phyloP scores from a whole-genome alignment of 108 stramenopile genomes.

The Hondaea fermentalgiana region DNA sequence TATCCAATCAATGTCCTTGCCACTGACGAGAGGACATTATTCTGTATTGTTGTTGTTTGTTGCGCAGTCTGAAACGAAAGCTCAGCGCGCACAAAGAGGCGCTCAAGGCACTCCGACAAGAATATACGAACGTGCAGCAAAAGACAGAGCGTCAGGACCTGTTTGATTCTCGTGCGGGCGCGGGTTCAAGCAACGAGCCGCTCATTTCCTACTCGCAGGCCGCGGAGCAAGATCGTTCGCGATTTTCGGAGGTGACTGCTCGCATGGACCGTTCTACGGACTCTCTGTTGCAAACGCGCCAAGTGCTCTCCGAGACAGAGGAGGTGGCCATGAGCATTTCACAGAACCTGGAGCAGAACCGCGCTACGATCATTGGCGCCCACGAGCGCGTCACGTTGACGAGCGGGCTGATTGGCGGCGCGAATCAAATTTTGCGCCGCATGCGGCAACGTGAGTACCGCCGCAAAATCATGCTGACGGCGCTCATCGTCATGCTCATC shows the following conservation, averaged over 20 bases:
- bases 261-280: neutral
- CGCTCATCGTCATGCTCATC: neutral
- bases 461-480: neutral
- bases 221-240: neutral
- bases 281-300: neutral
- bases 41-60: neutral
- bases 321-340: slow-evolving; percentile 12
- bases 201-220: neutral
- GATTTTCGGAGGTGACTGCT: neutral
- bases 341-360: neutral
- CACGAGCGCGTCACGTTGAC: slow-evolving; percentile 2
- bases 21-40: neutral
- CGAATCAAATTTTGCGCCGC: neutral
- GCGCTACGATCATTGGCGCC: neutral
- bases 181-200: neutral
- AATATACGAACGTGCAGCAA: neutral
- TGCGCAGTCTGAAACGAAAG: neutral
- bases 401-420: neutral
- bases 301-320: neutral
- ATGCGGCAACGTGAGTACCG: neutral
- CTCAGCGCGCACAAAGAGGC: neutral
- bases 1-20: neutral
- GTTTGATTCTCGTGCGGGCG: neutral
- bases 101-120: neutral
- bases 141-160: slow-evolving; percentile 5